These are phyloP conservation scores for Rhizopus sp. DNA, from an alignment of 371 early-diverging fungal genomes.

Conservation along the genomic window DNA sequence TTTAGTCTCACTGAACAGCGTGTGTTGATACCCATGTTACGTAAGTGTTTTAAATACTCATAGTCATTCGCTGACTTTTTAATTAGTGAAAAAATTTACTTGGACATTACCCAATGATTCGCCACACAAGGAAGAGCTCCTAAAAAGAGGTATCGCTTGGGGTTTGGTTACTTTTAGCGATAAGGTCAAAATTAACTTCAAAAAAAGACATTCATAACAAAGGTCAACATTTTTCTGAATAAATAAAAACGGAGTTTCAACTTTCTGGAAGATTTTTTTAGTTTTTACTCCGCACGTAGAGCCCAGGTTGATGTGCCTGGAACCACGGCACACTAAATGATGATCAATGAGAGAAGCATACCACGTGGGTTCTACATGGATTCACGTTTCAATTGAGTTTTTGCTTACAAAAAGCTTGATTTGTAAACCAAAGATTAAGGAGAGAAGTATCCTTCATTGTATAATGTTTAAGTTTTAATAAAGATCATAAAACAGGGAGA, in stretches of 20 bases:
- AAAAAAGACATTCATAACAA: conserved; percentile 12
- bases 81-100: conserved; percentile 28
- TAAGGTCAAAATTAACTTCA: conserved; percentile 13
- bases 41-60: conserved; percentile 6
- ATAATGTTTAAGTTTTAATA: no score
- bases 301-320: neutral
- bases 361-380: neutral
- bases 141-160: conserved; percentile 18
- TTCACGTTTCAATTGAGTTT: no score
- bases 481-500: no score
- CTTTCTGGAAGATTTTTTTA: neutral
- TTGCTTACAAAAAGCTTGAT: no score
- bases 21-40: conserved; percentile 44
- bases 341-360: neutral
- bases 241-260: neutral
- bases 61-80: neutral
- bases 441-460: no score
- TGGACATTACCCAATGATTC: conserved; percentile 23
- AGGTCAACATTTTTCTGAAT: no score
- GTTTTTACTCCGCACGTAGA: neutral
- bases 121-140: conserved; percentile 16
- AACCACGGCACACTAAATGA: neutral
- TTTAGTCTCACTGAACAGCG: conserved; percentile 56
- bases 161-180: conserved; percentile 12
- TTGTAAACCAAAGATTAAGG: no score